A percentile compares a stretch with the other conserved stretches of the same genome.
Evolutionary conservation across 192 early-diverging fungal species (phyloP).

Genomic region (Piromyces sp.): DNA sequence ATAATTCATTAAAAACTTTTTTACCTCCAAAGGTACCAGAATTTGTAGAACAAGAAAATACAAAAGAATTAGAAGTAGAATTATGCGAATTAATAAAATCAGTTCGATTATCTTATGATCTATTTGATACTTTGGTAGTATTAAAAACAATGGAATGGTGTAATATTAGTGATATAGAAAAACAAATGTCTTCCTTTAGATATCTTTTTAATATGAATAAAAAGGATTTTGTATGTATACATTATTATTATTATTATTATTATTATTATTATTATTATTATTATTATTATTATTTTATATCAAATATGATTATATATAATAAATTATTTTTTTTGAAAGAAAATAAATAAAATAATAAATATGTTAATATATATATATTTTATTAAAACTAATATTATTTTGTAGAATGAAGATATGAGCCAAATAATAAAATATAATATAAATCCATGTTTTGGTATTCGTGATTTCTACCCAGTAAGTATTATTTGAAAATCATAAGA

Average conservation of each 20-base stretch:
- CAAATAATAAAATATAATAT: too few species aligned
- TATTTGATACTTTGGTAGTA: background rate
- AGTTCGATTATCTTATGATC: background rate
- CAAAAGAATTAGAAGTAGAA: background rate
- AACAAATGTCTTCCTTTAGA: constrained; percentile 20
- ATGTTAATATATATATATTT: too few species aligned
- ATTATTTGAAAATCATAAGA: too few species aligned
- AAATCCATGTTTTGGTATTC: too few species aligned
- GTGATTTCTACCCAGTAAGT: too few species aligned
- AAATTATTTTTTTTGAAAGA: too few species aligned
- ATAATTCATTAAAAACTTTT: background rate
- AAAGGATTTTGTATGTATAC: background rate
- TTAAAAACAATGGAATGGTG: constrained; percentile 9
- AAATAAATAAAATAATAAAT: too few species aligned
- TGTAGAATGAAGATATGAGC: too few species aligned
- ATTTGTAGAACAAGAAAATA: background rate
- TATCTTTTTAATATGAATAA: constrained; percentile 20
- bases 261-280: too few species aligned
- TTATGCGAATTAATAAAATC: background rate
- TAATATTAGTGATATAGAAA: constrained; percentile 25
- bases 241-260: background rate
- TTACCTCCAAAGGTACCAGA: background rate
- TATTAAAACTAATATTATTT: too few species aligned
- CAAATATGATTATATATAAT: too few species aligned
- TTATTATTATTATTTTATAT: too few species aligned